Percentiles rank a stretch among this genome's conserved stretches.
phyloP scores from a whole-genome alignment of 208 protist genomes.

The Porcisia deanei region DNA sequence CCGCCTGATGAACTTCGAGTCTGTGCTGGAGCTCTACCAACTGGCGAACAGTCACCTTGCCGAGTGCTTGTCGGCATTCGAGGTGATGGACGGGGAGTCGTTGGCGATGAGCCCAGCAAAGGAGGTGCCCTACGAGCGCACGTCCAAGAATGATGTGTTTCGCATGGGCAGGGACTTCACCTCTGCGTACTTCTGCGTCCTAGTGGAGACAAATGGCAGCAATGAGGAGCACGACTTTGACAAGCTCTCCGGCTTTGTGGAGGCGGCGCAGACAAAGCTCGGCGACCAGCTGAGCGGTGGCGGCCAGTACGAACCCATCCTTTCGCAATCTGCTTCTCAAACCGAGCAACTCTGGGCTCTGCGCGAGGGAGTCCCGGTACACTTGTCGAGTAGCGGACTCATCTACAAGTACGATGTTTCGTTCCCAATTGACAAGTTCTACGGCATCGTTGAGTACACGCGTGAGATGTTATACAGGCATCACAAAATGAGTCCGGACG shows the following conservation, averaged over 20 bases:
- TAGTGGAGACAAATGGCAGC: conserved; percentile 94
- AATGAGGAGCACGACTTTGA: conserved; percentile 91
- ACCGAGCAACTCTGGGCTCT: conserved; percentile 63
- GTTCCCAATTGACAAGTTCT: conserved; percentile 81
- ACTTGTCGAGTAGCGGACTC: conserved; percentile 44
- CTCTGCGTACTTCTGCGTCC: conserved; percentile 83
- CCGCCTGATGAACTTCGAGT: conserved; percentile 61
- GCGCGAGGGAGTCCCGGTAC: conserved; percentile 72
- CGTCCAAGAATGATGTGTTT: conserved; percentile 48
- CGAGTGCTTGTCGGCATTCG: conserved; percentile 94
- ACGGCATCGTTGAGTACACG: conserved; percentile 77
- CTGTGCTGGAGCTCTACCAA: conserved; percentile 70
- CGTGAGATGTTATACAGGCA: conserved; percentile 61
- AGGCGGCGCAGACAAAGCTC: conserved; percentile 43
- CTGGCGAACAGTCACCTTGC: conserved; percentile 84
- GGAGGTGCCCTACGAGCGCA: conserved; percentile 48
- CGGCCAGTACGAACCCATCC: conserved; percentile 47
- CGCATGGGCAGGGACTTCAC: conserved; percentile 41
- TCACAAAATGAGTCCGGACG: conserved; percentile 52
- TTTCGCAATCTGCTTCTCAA: conserved; percentile 64
- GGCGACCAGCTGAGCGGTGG: conserved; percentile 41
- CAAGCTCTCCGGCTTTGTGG: conserved; percentile 61
- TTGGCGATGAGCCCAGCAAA: conserved; percentile 58
- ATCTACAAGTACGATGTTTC: conserved; percentile 88
- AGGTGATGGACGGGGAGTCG: conserved; percentile 92